phyloP scores from a whole-genome alignment of 768 basidiomycete species.

The Kwoniella dendrophila region DNA sequence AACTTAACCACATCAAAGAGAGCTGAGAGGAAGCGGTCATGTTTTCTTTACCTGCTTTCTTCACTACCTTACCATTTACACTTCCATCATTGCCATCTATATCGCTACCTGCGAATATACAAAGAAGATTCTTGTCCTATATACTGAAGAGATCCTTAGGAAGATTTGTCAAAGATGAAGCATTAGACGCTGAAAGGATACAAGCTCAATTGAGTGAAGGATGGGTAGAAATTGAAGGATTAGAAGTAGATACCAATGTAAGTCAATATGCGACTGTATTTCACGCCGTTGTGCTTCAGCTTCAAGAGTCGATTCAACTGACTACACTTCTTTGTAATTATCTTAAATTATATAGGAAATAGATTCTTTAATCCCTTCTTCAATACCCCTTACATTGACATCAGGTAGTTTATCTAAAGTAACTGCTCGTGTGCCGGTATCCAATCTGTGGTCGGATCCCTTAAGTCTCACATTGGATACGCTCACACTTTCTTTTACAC shows the following conservation, averaged over 20 bases:
- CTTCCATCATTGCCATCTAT: conserved; percentile 54
- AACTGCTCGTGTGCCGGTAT: conserved; percentile 70
- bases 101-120: conserved; percentile 63
- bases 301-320: background rate
- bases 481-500: conserved; percentile 42
- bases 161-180: conserved; percentile 82
- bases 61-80: conserved; percentile 42
- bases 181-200: conserved; percentile 80
- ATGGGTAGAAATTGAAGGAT: conserved; percentile 78
- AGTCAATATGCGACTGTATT: conserved; percentile 56
- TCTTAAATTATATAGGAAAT: conserved; percentile 65
- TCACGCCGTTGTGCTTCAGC: background rate
- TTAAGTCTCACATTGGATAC: conserved; percentile 47
- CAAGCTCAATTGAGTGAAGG: conserved; percentile 93
- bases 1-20: background rate
- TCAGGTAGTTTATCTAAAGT: conserved; percentile 74
- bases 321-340: background rate
- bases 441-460: conserved; percentile 47
- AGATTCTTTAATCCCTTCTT: conserved; percentile 65
- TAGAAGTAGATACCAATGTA: conserved; percentile 76
- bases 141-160: conserved; percentile 79
- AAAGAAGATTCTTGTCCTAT: conserved; percentile 87
- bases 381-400: conserved; percentile 67
- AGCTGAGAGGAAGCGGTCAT: conserved; percentile 19
- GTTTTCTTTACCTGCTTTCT: conserved; percentile 41